These are phyloP conservation scores for Aureobasidium musti DNA, from an alignment of 2,329 filamentous ascomycete species.

Conservation along the genomic window DNA sequence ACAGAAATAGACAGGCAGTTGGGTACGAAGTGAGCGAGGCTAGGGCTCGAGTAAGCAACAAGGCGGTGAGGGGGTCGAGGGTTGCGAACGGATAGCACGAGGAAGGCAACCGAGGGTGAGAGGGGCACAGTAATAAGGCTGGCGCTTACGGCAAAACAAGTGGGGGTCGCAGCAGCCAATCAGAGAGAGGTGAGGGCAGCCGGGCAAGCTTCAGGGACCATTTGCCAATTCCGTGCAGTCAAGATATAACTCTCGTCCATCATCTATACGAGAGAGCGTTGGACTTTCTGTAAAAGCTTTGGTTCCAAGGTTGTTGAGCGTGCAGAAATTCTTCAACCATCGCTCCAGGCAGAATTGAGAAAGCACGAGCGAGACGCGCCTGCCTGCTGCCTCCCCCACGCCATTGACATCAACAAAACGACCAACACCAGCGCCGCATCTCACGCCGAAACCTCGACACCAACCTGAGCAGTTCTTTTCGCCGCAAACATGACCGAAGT, in stretches of 20 bases:
- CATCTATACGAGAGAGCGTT: constrained; percentile 12
- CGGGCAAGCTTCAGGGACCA: constrained; percentile 8
- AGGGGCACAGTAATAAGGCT: constrained; percentile 14
- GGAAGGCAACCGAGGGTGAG: neutral
- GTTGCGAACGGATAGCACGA: neutral
- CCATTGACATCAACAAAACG: constrained; percentile 10
- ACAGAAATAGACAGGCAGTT: neutral
- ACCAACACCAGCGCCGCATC: neutral
- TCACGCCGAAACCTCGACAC: neutral
- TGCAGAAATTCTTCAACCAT: neutral
- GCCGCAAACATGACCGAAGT: constrained; percentile 58
- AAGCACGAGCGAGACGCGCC: constrained; percentile 6
- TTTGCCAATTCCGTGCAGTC: neutral
- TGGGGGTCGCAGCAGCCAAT: constrained; percentile 6
- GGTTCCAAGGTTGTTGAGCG: neutral
- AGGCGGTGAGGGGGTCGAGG: neutral
- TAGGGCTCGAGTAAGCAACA: neutral
- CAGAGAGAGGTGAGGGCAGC: neutral
- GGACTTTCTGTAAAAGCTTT: neutral
- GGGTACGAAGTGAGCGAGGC: neutral
- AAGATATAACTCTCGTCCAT: neutral
- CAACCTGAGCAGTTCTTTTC: neutral
- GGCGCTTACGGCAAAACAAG: constrained; percentile 25
- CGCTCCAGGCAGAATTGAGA: neutral
- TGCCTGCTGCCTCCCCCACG: constrained; percentile 14